A percentile compares a stretch with the other conserved stretches of the same genome.
Conservation (phyloP, 305 asterid genomes). For the Nicotiana rustica region DNA sequence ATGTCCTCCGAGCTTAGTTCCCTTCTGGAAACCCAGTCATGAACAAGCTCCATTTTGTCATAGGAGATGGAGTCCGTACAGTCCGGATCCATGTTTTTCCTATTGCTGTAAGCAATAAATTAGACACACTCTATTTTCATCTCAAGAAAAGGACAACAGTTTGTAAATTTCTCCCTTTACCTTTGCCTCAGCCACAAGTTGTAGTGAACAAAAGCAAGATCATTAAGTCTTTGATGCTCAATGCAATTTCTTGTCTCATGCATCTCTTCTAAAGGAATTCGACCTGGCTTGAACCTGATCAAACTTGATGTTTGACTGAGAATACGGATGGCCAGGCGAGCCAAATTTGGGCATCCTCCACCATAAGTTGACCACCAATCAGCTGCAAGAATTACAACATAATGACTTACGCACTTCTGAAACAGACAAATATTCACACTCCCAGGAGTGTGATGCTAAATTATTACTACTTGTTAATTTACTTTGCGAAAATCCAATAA, state of each 20-base stretch:
- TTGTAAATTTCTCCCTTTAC: constrained; percentile 50
- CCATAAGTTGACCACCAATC: constrained; percentile 98
- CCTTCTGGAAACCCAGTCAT: constrained; percentile 76
- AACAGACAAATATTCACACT: neutral
- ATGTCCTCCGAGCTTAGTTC: constrained; percentile 55
- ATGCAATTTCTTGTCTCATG: constrained; percentile 70
- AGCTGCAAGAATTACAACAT: constrained; percentile 52
- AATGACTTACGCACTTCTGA: neutral
- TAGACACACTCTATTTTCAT: constrained; percentile 10
- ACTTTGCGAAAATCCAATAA: constrained; percentile 21
- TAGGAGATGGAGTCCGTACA: constrained; percentile 67
- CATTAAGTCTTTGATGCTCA: constrained; percentile 84
- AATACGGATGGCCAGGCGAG: constrained; percentile 81
- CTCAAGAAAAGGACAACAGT: constrained; percentile 19
- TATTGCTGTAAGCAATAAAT: constrained; percentile 47
- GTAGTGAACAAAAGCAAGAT: constrained; percentile 75
- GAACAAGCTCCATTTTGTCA: constrained; percentile 62
- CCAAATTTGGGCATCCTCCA: constrained; percentile 90
- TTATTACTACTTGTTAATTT: constrained; percentile 17
- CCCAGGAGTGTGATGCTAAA: neutral
- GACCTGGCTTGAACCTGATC: constrained; percentile 60
- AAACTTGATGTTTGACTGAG: constrained; percentile 94
- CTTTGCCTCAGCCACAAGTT: constrained; percentile 78
- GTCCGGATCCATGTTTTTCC: constrained; percentile 53
- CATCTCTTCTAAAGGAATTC: constrained; percentile 57